A percentile compares a stretch with the other conserved stretches of the same genome.
Evolutionary conservation across 116 monocot species (phyloP).

Genomic region (Zostera marina): DNA sequence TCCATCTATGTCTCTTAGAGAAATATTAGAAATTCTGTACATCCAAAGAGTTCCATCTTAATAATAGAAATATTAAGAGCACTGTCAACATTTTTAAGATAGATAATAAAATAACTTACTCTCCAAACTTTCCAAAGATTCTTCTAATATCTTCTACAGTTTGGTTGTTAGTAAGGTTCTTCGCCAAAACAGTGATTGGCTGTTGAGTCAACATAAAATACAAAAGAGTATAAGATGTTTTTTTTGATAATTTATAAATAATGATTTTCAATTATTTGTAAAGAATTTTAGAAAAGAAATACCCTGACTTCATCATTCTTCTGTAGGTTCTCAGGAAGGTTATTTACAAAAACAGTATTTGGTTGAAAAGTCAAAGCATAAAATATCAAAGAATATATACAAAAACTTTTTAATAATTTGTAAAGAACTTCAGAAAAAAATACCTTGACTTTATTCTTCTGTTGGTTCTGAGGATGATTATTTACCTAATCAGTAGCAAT

Average conservation of each 20-base stretch:
- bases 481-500: no score
- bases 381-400: background rate
- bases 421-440: background rate
- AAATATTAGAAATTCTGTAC: conserved; percentile 45
- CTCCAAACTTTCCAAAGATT: conserved; percentile 12
- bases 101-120: conserved; percentile 22
- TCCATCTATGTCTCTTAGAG: conserved; percentile 32
- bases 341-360: conserved; percentile 61
- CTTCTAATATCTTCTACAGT: conserved; percentile 1
- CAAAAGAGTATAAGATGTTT: background rate
- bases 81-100: background rate
- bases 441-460: conserved; percentile 35
- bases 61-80: conserved; percentile 2
- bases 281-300: no score
- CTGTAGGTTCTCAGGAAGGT: conserved; percentile 49
- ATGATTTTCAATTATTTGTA: conserved; percentile 1
- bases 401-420: background rate
- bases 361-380: conserved; percentile 27
- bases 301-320: background rate
- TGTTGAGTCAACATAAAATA: conserved; percentile 16
- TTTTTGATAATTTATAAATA: no score
- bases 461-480: no score
- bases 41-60: background rate
- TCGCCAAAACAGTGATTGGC: conserved; percentile 52
- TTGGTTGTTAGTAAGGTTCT: conserved; percentile 51